Base-by-base conservation (phyloP, 768 basidiomycete species). In the Lactarius hatsudake region DNA sequence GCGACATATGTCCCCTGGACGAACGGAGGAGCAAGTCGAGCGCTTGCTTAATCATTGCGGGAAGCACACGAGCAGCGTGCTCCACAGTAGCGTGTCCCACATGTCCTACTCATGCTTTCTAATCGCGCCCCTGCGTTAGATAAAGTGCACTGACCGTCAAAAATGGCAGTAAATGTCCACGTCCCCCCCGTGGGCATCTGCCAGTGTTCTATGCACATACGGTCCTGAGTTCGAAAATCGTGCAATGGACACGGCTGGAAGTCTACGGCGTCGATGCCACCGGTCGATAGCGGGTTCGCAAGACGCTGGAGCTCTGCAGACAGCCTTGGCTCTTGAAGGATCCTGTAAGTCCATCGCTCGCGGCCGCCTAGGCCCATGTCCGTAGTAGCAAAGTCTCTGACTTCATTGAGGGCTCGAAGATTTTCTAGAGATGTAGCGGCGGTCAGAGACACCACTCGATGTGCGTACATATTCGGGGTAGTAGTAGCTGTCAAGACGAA, bases 331-430 rank as follows among this genome's bases (percentile, higher is more conserved):
- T 84, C 82, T 18, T 76, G 61, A 30, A 86, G 78, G 32, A 80
- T 72, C 20, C 80, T 82, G 72, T 85, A 87, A 3, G 84, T 81
- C 85, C 85, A 86, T 42, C 80, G 79, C 40, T 81, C 80, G 61
- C 75, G 77, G 38, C 83, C 84, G 9, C 82, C 79, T 55, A 79
- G 79, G 69, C 84, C 84, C 72, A 86, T 81, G 73, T 86, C 83
- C 7, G 85, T 86, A 23, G 75, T 77, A 18, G 76, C 77, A 70
- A 85, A 85, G 71, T 84, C 74, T 69, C 79, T 82, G 60, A 85
- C 85, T 71, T 86, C 84, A 45, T 82, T 78, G 64, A 86, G 74
- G 9, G 84, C 83, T 53, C 78, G 79, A 36, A 81, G 78, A 66
- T 82, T 78, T 61, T 86, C 84, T 5, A 78, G 74, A 55, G 81